Evolutionary conservation across 345 rosid species (phyloP).

Genomic region (Euclidium syriacum): DNA sequence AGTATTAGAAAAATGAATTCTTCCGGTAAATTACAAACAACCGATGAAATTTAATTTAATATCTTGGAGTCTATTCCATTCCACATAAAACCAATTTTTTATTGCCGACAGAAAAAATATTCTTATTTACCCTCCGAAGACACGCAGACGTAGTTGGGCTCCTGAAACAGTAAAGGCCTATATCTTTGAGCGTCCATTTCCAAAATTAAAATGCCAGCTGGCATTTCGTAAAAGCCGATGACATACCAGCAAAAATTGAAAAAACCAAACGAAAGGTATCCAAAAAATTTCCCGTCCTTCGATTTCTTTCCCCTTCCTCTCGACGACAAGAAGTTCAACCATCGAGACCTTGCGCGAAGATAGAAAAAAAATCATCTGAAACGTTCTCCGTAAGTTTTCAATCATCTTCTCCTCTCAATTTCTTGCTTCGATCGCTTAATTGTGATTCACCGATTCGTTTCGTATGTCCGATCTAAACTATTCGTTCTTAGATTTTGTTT

Average conservation of each 20-base stretch:
- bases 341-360: background rate
- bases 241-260: background rate
- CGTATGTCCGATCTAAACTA: conserved; percentile 6
- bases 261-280: background rate
- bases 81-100: background rate
- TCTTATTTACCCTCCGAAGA: background rate
- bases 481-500: background rate
- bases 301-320: background rate
- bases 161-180: background rate
- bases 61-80: background rate
- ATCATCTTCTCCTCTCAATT: background rate
- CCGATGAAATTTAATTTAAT: no score
- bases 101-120: conserved; percentile 6
- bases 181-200: background rate
- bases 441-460: background rate
- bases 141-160: conserved; percentile 2
- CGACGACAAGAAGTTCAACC: background rate
- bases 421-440: background rate
- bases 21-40: no score
- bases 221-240: background rate
- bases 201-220: conserved; percentile 14
- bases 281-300: background rate
- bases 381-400: conserved; percentile 21
- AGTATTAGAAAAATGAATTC: no score
- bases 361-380: conserved; percentile 1